These are phyloP conservation scores for Polychaeton citri DNA, from an alignment of 2,329 filamentous ascomycete genomes.

Conservation along the genomic window DNA sequence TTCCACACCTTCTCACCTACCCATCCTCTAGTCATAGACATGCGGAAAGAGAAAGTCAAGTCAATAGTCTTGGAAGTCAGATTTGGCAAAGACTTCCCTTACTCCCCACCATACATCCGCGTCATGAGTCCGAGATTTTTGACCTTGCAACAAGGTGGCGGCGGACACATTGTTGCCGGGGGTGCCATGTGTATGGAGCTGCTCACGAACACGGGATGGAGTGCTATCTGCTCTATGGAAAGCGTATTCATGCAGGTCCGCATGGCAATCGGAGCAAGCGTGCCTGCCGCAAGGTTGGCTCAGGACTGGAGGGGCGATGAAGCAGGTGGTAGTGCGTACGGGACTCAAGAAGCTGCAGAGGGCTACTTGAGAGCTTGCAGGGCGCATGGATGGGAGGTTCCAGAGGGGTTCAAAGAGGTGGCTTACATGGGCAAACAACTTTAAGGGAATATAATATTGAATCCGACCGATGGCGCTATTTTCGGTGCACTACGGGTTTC, in stretches of 20 bases:
- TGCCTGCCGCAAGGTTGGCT: conserved; percentile 60
- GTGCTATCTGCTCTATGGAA: conserved; percentile 58
- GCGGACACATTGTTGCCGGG: conserved; percentile 72
- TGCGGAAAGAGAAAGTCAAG: conserved; percentile 46
- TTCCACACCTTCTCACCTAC: conserved; percentile 42
- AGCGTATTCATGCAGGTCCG: conserved; percentile 69
- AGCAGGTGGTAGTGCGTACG: conserved; percentile 35
- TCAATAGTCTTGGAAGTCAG: conserved; percentile 72
- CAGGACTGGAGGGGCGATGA: conserved; percentile 1
- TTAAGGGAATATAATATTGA: too few relatives aligned
- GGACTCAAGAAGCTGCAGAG: conserved; percentile 54
- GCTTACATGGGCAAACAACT: conserved; percentile 20
- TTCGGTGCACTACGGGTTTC: too few relatives aligned
- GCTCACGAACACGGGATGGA: conserved; percentile 75
- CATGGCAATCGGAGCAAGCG: conserved; percentile 55
- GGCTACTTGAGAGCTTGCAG: conserved; percentile 58
- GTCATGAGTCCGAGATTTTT: conserved; percentile 71
- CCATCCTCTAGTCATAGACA: conserved; percentile 56
- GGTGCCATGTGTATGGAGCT: conserved; percentile 68
- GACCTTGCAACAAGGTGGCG: conserved; percentile 57
- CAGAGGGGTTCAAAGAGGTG: conserved; percentile 44
- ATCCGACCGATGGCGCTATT: too few relatives aligned
- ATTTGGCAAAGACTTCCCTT: conserved; percentile 63
- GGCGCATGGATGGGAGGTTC: conserved; percentile 61
- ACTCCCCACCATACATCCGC: conserved; percentile 71